Base-by-base conservation (phyloP, 192 early-diverging fungal genomes). In the Rhizophagus prolifer region DNA sequence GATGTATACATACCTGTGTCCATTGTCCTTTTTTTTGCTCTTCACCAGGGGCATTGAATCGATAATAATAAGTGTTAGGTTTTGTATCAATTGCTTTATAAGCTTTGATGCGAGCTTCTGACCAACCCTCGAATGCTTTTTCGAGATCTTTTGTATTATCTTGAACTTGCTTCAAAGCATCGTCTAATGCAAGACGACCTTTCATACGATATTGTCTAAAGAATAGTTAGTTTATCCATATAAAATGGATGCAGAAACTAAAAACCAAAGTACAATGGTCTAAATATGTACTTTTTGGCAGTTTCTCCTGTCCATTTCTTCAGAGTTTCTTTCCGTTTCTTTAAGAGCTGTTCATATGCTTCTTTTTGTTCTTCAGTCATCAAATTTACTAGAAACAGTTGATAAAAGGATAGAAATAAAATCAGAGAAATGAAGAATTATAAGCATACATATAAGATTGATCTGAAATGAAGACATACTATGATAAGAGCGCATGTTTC, bases 61-160 rank as follows among this genome's bases (percentile, higher is more conserved):
- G 91, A 80, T 98, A 98, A 81, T 98, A 98, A 78, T 98, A 98
- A 25, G 94, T 95, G 85, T 98, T 98, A 58, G 97, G 97, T 67
- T 96, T 97, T 66, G 90, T 93, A 69, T 96, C 91, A 82, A 98
- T 98, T 77, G 92, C 91, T 79, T 95, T 90, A 79, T 95, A 98
- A 4, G 97, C 97, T 76, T 91, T 90, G 66, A 95, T 94, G 47
- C 97, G 94, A 34, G 97, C 97, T 72, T 92, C 89, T 14, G 93
- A 95, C 97, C 97, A 98, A 21, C 97, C 97, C 80, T 97, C 95
- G 87, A 97, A 97, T 0, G 95, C 93, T 78, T 94, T 94, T 77
- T 86, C 84, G 66, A 91, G 87, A 82, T 96, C 92, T 28, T 90
- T 87, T 3, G 89, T 89, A 46, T 90, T 87, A n/a, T 91, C 91